Evolutionary conservation across 2,329 filamentous ascomycete species (phyloP), one percentile per base, ranked within the genome.

Genomic region (Dactylellina sp.): DNA sequence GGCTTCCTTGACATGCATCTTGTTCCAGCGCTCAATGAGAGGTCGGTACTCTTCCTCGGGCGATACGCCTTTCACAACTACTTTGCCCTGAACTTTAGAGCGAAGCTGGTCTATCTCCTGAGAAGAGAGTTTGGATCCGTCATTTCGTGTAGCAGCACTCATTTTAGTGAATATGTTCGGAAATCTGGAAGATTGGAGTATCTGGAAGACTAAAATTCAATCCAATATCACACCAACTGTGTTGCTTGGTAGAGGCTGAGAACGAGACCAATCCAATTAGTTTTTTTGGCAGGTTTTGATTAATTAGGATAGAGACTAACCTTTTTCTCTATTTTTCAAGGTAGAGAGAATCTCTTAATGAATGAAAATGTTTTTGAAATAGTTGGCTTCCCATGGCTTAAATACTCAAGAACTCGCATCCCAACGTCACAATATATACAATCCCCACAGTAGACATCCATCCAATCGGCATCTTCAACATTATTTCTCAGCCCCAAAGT

Each of bases 21-120:
- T 28, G 18, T 66, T 74, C 70, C 70, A 74, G n/a, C 70, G 70
- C 9, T 74, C 47, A 12, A 74, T 49, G 16, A 74, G 70, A 18
- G 70, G 61, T 6, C 55, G 25, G 11, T 74, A 74, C 46, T 65
- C 70, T 22, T 66, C 61, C 5, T 74, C 70, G 18, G 70, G 61
- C 1, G 55, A 35, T 24, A 66, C 39, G n/a, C 70, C 70, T 40
- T 74, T 74, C 40, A 74, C 49, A 35, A 74, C 40, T 12, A 74
- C 70, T 52, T 74, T 66, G 32, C 70, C 70, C 40, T 66, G 49
- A 16, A 74, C 14, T 9, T 60, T 66, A 40, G 53, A 61, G 47
- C 70, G 70, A 11, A 74, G 55, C n/a, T 14, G 32, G 22, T 66
- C 49, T 7, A 74, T 16, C 14, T 47, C 28, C 20, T 61, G 18